Conservation (phyloP, 352 stramenopile species). For the Phytopythium helicoides region DNA sequence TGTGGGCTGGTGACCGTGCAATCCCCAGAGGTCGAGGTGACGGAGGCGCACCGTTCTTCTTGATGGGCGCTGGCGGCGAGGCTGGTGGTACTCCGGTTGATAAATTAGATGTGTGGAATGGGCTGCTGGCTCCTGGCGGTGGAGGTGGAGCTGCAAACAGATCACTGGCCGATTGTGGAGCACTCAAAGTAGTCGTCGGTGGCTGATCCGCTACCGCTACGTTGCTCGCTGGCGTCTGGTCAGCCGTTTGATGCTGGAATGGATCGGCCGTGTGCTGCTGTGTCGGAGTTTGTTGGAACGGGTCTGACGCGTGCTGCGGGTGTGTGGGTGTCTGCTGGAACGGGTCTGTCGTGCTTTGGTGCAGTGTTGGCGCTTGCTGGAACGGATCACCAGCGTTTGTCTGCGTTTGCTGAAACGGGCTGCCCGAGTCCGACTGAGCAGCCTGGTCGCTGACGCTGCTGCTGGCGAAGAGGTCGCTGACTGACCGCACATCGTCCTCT, state of each 20-base stretch:
- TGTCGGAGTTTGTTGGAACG: background rate
- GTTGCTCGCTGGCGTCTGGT: too few relatives aligned
- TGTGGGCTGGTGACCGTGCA: constrained; percentile 3
- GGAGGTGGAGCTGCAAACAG: constrained; percentile 2
- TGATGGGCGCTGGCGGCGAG: background rate
- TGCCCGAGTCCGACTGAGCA: too few relatives aligned
- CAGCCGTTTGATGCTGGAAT: too few relatives aligned
- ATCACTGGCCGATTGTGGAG: background rate
- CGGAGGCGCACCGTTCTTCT: background rate
- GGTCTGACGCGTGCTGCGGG: background rate
- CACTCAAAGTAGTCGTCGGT: background rate
- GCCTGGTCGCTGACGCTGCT: background rate
- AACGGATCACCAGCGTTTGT: constrained; percentile 1
- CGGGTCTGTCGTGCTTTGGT: background rate
- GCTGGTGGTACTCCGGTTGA: constrained; percentile 12
- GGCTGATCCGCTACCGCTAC: too few relatives aligned
- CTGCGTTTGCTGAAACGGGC: constrained; percentile 1
- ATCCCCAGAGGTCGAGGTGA: background rate
- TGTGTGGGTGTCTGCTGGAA: background rate
- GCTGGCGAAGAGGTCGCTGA: constrained; percentile 11
- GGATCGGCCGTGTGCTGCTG: background rate
- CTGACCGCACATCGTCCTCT: constrained; percentile 12
- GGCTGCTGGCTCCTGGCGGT: constrained; percentile 11
- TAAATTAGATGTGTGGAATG: constrained; percentile 23
- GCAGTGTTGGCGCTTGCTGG: constrained; percentile 1